A percentile compares a stretch with the other conserved stretches of the same genome.
phyloP scores from a whole-genome alignment of 345 rosid genomes.

The Dovyalis caffra region DNA sequence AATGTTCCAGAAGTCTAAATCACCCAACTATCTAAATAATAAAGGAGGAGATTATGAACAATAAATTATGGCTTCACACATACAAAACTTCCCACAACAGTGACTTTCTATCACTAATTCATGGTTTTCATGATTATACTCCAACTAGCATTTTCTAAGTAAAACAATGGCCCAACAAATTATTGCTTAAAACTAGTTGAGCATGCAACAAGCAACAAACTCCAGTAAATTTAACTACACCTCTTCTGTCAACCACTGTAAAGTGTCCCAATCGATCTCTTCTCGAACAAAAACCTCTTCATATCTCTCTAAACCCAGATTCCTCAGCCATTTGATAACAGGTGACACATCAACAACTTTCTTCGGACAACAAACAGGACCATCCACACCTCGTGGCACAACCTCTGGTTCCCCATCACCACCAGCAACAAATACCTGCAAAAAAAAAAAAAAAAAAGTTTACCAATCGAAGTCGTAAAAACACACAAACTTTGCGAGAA shows the following conservation, averaged over 20 bases:
- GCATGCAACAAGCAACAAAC: neutral
- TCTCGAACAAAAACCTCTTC: slow-evolving; percentile 67
- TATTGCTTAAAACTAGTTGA: neutral
- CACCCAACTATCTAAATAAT: neutral
- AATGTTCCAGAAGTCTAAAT: neutral
- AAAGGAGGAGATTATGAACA: neutral
- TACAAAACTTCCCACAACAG: neutral
- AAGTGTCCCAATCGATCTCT: slow-evolving; percentile 90
- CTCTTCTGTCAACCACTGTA: slow-evolving; percentile 83
- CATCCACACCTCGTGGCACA: slow-evolving; percentile 32
- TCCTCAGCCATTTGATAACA: slow-evolving; percentile 59
- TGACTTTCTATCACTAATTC: too few species aligned
- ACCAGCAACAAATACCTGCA: slow-evolving; percentile 38
- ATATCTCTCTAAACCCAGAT: slow-evolving; percentile 63
- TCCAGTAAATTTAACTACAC: slow-evolving; percentile 29
- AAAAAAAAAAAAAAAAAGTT: neutral
- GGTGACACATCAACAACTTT: slow-evolving; percentile 54
- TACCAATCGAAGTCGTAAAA: neutral
- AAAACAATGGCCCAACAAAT: neutral
- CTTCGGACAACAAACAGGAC: slow-evolving; percentile 35
- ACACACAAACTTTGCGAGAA: neutral
- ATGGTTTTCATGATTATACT: neutral
- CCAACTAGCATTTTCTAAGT: neutral
- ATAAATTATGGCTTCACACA: neutral
- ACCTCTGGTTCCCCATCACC: slow-evolving; percentile 21